Evolutionary conservation across 345 rosid species (phyloP), one percentile per base, ranked within the genome.

Genomic region (Acer saccharum): DNA sequence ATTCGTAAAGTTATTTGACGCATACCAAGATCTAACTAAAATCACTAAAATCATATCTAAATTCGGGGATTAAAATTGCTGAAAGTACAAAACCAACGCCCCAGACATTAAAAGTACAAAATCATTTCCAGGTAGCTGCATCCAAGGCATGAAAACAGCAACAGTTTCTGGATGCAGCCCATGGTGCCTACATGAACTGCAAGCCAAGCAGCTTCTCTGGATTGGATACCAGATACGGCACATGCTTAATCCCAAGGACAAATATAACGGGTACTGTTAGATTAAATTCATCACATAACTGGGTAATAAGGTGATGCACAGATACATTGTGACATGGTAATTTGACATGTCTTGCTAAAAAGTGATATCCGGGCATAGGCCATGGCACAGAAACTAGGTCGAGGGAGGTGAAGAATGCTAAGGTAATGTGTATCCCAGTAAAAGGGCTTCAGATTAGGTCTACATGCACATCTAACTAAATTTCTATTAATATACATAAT

Each of bases 401-500:
- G 1, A 46, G 76, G 61, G 35, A 54, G 35, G 0, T 21, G 23
- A 21, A 7, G 52, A 76, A 54, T 21, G 39, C 65, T 76, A 76
- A 14, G 72, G 65, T 50, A 10, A 21, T 61, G 57, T 35, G 10
- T 35, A 50, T 21, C 72, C 68, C 35, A 11, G 16, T 35, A 70
- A 66, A 39, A 39, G 41, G 72, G 60, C 52, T 77, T 72, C 67
- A 48, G 54, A 69, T 66, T 7, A 60, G 60, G 64, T 58, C 81
- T 60, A 80, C 50, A 77, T 20, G 67, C 44, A 69, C 71, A 13
- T 68, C 83, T 73, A 29, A 66, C 80, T 79, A 81, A 65, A 72
- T 78, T 75, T 79, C 89, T 84, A 85, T 18, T 87, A 86, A 87
- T 90, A 77, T 88, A 90, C 94, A 90, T 68, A 76, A 66, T 82